phyloP scores from a whole-genome alignment of 2,329 filamentous ascomycete genomes.

The Pyrenophora seminiperda region DNA sequence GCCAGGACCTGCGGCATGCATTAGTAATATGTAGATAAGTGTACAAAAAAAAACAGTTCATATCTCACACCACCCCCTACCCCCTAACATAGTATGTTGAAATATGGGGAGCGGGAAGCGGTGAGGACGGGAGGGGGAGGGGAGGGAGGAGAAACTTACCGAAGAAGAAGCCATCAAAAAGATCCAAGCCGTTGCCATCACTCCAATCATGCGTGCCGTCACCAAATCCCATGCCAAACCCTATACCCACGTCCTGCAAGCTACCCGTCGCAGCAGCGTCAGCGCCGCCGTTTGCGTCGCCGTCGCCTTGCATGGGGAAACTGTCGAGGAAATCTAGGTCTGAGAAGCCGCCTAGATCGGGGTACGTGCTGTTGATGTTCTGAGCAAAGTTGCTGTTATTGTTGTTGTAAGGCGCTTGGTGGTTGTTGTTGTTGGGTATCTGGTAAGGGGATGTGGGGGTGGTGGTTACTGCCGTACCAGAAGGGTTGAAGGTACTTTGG shows the following conservation, averaged over 20 bases:
- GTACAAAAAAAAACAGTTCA: background rate
- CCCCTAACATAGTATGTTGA: background rate
- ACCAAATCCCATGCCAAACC: constrained; percentile 54
- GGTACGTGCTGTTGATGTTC: constrained; percentile 34
- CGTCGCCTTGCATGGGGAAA: constrained; percentile 46
- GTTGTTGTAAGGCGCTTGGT: constrained; percentile 35
- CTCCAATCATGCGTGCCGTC: constrained; percentile 63
- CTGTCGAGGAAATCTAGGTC: constrained; percentile 62
- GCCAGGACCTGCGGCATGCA: constrained; percentile 5
- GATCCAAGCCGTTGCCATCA: constrained; percentile 51
- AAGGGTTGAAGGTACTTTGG: constrained; percentile 18
- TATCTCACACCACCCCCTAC: too few relatives aligned
- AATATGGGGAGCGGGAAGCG: background rate
- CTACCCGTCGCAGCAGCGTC: constrained; percentile 45
- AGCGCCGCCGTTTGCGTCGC: constrained; percentile 7
- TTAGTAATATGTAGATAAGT: too few relatives aligned
- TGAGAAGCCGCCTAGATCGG: constrained; percentile 46
- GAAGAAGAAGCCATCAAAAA: constrained; percentile 68
- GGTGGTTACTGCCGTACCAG: constrained; percentile 5
- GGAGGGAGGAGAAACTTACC: constrained; percentile 6
- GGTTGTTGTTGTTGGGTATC: constrained; percentile 30
- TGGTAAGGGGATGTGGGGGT: constrained; percentile 36
- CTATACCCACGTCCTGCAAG: constrained; percentile 66
- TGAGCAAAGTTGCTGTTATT: constrained; percentile 41
- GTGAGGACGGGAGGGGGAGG: background rate